These are phyloP conservation scores for Circinella umbellata DNA, from an alignment of 371 early-diverging fungal genomes.

Conservation along the genomic window DNA sequence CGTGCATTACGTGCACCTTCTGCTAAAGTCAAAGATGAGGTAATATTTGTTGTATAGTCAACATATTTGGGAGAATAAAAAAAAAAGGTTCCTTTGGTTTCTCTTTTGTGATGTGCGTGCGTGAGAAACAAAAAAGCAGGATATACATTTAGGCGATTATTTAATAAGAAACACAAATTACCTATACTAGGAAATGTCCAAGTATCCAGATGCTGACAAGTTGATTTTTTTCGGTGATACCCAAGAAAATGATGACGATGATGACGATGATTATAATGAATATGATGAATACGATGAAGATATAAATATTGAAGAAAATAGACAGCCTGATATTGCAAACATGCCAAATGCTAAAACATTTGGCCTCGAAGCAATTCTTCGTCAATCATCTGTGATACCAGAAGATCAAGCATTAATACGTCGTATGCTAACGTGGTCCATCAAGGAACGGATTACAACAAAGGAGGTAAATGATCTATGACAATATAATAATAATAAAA, in stretches of 20 bases:
- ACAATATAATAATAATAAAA: too few species aligned
- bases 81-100: background rate
- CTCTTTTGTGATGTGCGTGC: too few species aligned
- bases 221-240: conserved; percentile 39
- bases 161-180: background rate
- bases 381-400: background rate
- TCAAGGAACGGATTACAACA: conserved; percentile 26
- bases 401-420: conserved; percentile 15
- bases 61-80: background rate
- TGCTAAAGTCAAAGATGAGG: conserved; percentile 24
- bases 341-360: conserved; percentile 3
- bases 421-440: conserved; percentile 43
- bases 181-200: conserved; percentile 36
- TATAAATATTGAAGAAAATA: background rate
- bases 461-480: conserved; percentile 23
- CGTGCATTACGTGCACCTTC: conserved; percentile 40
- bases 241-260: conserved; percentile 11
- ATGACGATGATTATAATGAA: conserved; percentile 18
- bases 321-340: background rate
- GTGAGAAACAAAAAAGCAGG: background rate
- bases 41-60: conserved; percentile 4
- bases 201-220: conserved; percentile 48
- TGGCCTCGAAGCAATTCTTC: background rate
- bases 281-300: background rate
- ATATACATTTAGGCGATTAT: background rate